Percentiles rank a stretch among this genome's conserved stretches.
phyloP scores from a whole-genome alignment of 306 rosid species.

The Fagus sylvatica region DNA sequence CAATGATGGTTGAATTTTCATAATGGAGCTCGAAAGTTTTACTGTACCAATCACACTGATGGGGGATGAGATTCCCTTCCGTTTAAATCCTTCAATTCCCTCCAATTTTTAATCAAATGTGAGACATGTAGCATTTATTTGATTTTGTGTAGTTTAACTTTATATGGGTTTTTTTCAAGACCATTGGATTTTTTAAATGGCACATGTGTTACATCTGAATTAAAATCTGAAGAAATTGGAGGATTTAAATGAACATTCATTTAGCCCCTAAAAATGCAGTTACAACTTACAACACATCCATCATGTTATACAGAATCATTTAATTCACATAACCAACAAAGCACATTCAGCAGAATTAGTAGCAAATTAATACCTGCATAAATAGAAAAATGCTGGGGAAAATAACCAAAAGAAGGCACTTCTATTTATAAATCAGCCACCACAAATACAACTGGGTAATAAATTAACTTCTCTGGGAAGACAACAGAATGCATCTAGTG shows the following conservation, averaged over 20 bases:
- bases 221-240: too few relatives aligned
- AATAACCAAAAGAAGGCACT: neutral
- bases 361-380: neutral
- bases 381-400: neutral
- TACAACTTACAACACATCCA: neutral
- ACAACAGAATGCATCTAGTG: neutral
- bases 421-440: neutral
- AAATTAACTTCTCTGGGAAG: constrained; percentile 7
- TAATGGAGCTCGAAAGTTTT: neutral
- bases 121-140: too few relatives aligned
- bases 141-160: too few relatives aligned
- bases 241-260: neutral
- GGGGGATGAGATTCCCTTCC: too few relatives aligned
- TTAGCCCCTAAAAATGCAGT: neutral
- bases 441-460: neutral
- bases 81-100: too few relatives aligned
- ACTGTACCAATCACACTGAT: neutral
- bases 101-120: too few relatives aligned
- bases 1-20: neutral
- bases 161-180: too few relatives aligned
- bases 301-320: neutral
- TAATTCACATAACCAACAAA: neutral
- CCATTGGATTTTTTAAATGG: too few relatives aligned
- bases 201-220: too few relatives aligned
- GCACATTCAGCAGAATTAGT: neutral